Percentiles rank a stretch among this genome's conserved stretches.
Conservation (phyloP, 1,284 basidiomycete genomes). For the Heterobasidion occidentale region DNA sequence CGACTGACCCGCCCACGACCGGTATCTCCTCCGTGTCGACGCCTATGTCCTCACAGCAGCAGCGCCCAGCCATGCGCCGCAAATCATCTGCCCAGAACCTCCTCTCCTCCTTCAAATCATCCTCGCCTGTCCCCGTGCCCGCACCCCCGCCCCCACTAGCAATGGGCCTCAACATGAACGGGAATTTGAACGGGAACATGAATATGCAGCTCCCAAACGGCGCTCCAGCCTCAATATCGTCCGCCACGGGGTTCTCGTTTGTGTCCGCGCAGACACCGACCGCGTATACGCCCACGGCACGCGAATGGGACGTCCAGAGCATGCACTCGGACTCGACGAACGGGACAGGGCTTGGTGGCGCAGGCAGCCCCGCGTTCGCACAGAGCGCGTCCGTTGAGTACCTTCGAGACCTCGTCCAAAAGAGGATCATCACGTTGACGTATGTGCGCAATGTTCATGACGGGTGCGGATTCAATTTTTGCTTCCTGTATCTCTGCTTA, state of each 20-base stretch:
- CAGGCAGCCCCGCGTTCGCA: constrained; percentile 26
- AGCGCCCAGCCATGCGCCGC: constrained; percentile 63
- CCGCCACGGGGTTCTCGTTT: neutral
- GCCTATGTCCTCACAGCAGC: neutral
- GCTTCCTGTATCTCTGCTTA: constrained; percentile 1
- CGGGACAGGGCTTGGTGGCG: constrained; percentile 4
- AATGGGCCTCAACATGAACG: no score
- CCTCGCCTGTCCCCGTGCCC: constrained; percentile 3
- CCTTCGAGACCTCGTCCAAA: constrained; percentile 69
- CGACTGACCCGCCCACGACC: neutral
- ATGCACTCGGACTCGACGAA: constrained; percentile 19
- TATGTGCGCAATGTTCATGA: constrained; percentile 80
- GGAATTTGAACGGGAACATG: constrained; percentile 8
- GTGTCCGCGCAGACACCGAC: constrained; percentile 25
- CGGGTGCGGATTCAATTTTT: constrained; percentile 45
- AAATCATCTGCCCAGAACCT: constrained; percentile 81
- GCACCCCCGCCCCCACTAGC: constrained; percentile 13
- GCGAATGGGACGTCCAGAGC: constrained; percentile 65
- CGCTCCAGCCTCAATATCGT: neutral
- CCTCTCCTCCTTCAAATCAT: constrained; percentile 62
- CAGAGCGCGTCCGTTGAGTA: constrained; percentile 70
- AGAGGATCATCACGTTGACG: constrained; percentile 75
- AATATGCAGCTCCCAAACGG: constrained; percentile 8
- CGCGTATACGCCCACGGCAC: constrained; percentile 29
- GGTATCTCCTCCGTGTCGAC: no score